Percentiles rank a stretch among this genome's conserved stretches.
Evolutionary conservation across 495 filamentous ascomycete species (phyloP).

Genomic region (Neurospora tetraspora): DNA sequence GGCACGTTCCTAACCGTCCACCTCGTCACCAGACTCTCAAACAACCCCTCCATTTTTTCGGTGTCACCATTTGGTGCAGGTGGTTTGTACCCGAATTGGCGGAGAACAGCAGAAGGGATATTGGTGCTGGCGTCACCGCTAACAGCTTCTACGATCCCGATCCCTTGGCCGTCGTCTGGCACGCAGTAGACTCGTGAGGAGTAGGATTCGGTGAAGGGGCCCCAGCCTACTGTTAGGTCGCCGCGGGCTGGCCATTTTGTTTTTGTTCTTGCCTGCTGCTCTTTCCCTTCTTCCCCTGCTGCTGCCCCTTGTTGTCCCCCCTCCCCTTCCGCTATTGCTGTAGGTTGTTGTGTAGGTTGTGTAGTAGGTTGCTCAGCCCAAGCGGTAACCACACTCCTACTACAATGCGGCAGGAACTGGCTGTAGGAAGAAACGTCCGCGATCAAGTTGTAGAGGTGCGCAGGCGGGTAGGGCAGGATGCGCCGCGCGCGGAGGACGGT

Average conservation of each 20-base stretch:
- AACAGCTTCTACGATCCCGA: constrained; percentile 61
- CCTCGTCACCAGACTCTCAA: constrained; percentile 64
- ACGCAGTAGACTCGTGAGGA: constrained; percentile 66
- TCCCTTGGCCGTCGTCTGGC: constrained; percentile 25
- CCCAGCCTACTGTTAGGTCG: constrained; percentile 76
- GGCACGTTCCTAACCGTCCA: constrained; percentile 53
- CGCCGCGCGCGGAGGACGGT: constrained; percentile 57
- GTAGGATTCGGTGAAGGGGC: constrained; percentile 71
- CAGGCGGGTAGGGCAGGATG: constrained; percentile 66
- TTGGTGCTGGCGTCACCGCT: constrained; percentile 46
- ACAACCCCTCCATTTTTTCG: constrained; percentile 42
- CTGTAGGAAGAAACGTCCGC: constrained; percentile 74
- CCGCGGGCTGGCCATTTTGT: constrained; percentile 58
- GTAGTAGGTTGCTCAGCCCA: constrained; percentile 23
- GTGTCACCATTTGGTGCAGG: background rate
- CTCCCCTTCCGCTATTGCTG: constrained; percentile 3
- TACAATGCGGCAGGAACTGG: constrained; percentile 79
- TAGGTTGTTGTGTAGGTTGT: too few species aligned
- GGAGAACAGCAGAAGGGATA: constrained; percentile 29
- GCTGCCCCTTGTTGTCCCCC: background rate
- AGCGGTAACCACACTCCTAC: constrained; percentile 55
- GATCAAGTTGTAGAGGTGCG: constrained; percentile 67
- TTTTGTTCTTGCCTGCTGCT: too few species aligned
- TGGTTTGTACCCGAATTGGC: constrained; percentile 21
- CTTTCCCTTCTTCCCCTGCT: too few species aligned